Evolutionary conservation across 441 rosid species (phyloP).

Genomic region (Codiaeum variegatum): DNA sequence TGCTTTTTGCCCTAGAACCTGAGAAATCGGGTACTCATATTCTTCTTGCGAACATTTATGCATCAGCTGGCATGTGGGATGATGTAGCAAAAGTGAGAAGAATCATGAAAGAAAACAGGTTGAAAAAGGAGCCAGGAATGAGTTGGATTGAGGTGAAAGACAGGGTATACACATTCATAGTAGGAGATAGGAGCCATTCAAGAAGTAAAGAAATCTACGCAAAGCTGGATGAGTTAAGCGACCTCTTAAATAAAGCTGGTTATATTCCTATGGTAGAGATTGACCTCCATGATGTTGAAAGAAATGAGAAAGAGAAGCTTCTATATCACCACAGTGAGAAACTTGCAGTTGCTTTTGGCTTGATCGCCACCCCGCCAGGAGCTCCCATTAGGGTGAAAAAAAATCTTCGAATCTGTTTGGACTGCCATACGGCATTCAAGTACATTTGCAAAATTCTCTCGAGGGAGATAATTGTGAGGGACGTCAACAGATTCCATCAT

Average conservation of each 20-base stretch:
- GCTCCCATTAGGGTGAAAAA: slow-evolving; percentile 64
- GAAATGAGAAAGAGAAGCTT: slow-evolving; percentile 56
- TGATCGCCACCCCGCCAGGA: slow-evolving; percentile 58
- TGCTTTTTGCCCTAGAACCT: slow-evolving; percentile 56
- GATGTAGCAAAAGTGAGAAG: slow-evolving; percentile 49
- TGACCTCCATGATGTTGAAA: slow-evolving; percentile 63
- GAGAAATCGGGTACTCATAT: slow-evolving; percentile 60
- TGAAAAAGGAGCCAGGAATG: slow-evolving; percentile 66
- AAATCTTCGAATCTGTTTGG: slow-evolving; percentile 62
- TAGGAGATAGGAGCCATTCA: slow-evolving; percentile 57
- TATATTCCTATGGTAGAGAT: slow-evolving; percentile 59
- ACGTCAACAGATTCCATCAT: slow-evolving; percentile 62
- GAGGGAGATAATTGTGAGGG: slow-evolving; percentile 61
- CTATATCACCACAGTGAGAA: slow-evolving; percentile 64
- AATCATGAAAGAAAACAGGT: slow-evolving; percentile 49
- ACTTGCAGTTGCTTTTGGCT: slow-evolving; percentile 69
- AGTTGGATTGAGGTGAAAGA: slow-evolving; percentile 74
- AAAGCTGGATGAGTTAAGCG: slow-evolving; percentile 57
- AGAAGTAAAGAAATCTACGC: slow-evolving; percentile 53
- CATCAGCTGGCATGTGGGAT: slow-evolving; percentile 60
- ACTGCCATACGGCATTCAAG: slow-evolving; percentile 57
- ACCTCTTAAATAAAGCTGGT: slow-evolving; percentile 48
- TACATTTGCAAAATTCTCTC: slow-evolving; percentile 48
- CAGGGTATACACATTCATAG: slow-evolving; percentile 52
- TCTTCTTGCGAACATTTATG: slow-evolving; percentile 61